Percentiles rank a stretch among this genome's conserved stretches.
phyloP scores from a whole-genome alignment of 1,284 basidiomycete genomes.

The Chiua sp. region DNA sequence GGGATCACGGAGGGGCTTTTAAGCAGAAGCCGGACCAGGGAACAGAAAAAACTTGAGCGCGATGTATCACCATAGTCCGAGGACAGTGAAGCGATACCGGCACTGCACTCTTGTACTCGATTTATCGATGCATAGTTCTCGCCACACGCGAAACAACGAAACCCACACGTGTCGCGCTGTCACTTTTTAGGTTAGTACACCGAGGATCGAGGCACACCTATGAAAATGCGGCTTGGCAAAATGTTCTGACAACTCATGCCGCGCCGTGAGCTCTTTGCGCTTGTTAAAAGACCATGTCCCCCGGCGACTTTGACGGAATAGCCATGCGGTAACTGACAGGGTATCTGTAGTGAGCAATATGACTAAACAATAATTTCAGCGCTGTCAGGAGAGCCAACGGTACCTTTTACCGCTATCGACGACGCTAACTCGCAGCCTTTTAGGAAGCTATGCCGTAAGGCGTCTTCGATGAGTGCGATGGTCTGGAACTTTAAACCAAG shows the following conservation, averaged over 20 bases:
- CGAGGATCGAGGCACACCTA: not conserved
- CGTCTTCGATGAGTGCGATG: not conserved
- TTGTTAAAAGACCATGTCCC: not conserved
- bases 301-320: not conserved
- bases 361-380: not conserved
- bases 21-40: not conserved
- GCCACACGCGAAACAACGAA: not conserved
- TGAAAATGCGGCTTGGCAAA: not conserved
- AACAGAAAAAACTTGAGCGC: not conserved
- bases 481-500: not conserved
- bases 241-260: not conserved
- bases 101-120: not conserved
- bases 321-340: not conserved
- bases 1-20: slow-evolving; percentile 8
- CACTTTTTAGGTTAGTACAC: not conserved
- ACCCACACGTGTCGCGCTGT: slow-evolving; percentile 1
- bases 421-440: not conserved
- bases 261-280: not conserved
- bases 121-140: slow-evolving; percentile 5
- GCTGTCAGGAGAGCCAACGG: not conserved
- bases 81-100: not conserved
- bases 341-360: not conserved
- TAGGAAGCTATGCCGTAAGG: slow-evolving; percentile 4
- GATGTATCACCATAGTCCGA: not conserved
- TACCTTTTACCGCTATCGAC: not conserved